Percentiles rank a stretch among this genome's conserved stretches.
These are phyloP conservation scores for Cercospora citrullina DNA, from an alignment of 2,329 filamentous ascomycete species.

Conservation along the genomic window DNA sequence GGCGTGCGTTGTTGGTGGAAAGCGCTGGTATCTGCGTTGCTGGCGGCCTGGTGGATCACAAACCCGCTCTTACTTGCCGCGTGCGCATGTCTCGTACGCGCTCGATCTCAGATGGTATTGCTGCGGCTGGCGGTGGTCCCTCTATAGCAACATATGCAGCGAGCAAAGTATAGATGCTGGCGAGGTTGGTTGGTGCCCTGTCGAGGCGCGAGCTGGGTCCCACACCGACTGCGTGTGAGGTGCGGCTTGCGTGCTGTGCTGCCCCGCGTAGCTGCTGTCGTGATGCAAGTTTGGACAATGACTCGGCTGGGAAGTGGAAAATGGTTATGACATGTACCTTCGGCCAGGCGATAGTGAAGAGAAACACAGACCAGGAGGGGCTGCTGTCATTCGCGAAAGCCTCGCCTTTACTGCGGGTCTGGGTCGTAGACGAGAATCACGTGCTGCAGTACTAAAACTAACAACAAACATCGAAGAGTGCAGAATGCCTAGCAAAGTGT, in stretches of 20 bases:
- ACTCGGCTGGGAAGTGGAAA: not conserved
- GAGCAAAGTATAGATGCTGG: not conserved
- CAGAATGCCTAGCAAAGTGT: not conserved
- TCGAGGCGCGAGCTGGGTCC: not conserved
- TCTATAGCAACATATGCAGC: not conserved
- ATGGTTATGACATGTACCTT: not conserved
- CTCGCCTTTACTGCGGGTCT: slow-evolving; percentile 4
- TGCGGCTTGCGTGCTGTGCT: slow-evolving; percentile 3
- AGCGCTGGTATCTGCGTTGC: not conserved
- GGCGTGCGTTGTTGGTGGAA: not conserved
- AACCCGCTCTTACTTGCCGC: not conserved
- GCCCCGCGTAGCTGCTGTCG: slow-evolving; percentile 2
- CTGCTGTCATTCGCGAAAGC: slow-evolving; percentile 6
- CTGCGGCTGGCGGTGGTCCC: not conserved
- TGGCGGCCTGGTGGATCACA: not conserved
- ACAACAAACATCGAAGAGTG: not conserved
- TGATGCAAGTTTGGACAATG: not conserved
- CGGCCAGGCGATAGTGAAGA: not conserved
- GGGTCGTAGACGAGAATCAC: slow-evolving; percentile 1
- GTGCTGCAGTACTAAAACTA: not conserved
- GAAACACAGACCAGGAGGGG: slow-evolving; percentile 12
- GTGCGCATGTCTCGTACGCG: slow-evolving; percentile 4
- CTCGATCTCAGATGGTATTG: not conserved
- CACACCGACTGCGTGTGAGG: not conserved
- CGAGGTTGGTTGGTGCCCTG: not conserved